Evolutionary conservation across 495 filamentous ascomycete species (phyloP).

Genomic region (Evernia prunastri): DNA sequence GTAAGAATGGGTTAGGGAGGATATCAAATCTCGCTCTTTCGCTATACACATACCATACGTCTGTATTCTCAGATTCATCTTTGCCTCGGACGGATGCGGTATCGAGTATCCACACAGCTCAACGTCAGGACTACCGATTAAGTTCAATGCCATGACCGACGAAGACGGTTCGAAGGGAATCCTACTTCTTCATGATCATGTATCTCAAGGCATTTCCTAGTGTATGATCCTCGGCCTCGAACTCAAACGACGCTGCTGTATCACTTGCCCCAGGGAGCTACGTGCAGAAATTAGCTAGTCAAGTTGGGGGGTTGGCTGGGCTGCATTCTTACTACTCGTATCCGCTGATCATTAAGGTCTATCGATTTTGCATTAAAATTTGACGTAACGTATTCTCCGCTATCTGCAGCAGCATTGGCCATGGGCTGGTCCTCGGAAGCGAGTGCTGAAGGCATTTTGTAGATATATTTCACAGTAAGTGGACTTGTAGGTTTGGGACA

Average conservation of each 20-base stretch:
- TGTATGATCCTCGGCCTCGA: conserved; percentile 87
- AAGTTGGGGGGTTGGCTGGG: not conserved
- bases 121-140: conserved; percentile 59
- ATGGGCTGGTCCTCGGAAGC: conserved; percentile 17
- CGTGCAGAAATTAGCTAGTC: not conserved
- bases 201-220: conserved; percentile 89
- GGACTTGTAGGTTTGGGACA: not conserved
- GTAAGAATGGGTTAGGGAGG: conserved; percentile 15
- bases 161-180: not conserved
- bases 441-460: conserved; percentile 17
- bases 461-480: not conserved
- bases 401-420: conserved; percentile 8
- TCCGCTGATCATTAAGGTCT: conserved; percentile 24
- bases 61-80: conserved; percentile 96
- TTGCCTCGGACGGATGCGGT: conserved; percentile 88
- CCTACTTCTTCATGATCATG: conserved; percentile 97
- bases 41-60: conserved; percentile 66
- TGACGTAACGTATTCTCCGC: not conserved
- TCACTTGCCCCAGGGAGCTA: conserved; percentile 66
- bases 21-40: conserved; percentile 4
- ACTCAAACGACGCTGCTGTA: conserved; percentile 77
- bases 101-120: conserved; percentile 99
- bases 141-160: not conserved
- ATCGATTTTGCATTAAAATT: conserved; percentile 4
- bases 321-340: conserved; percentile 31